Evolutionary conservation across 2,329 filamentous ascomycete genomes (phyloP).

Genomic region (Diaporthe sp.): DNA sequence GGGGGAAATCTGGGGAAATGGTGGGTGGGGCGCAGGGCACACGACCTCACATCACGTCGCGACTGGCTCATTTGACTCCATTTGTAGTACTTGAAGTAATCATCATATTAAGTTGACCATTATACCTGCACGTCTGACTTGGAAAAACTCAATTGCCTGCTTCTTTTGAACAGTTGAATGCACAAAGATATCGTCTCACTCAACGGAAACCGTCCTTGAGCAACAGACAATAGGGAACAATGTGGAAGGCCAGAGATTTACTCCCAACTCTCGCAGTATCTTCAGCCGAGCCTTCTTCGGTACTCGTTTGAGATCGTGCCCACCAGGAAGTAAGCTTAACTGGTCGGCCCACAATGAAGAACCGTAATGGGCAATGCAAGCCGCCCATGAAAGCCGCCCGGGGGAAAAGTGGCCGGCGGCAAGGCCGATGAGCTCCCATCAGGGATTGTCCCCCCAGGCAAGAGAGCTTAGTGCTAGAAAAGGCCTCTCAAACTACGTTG

Average conservation of each 20-base stretch:
- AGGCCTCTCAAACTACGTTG: neutral
- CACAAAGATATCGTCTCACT: neutral
- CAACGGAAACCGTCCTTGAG: neutral
- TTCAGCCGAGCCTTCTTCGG: neutral
- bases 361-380: neutral
- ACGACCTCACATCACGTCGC: neutral
- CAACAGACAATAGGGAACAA: neutral
- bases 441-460: neutral
- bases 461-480: too few relatives aligned
- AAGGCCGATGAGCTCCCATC: neutral
- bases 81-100: neutral
- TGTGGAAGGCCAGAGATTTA: neutral
- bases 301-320: neutral
- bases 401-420: neutral
- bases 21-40: neutral
- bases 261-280: neutral
- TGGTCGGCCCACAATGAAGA: neutral
- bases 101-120: neutral
- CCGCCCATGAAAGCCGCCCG: neutral
- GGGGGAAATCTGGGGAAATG: constrained; percentile 17
- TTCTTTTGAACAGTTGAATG: neutral
- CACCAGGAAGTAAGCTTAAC: neutral
- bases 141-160: neutral
- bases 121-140: neutral
- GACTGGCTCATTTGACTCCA: neutral